These are phyloP conservation scores for Petunia axillaris DNA, from an alignment of 257 asterid species.

Conservation along the genomic window DNA sequence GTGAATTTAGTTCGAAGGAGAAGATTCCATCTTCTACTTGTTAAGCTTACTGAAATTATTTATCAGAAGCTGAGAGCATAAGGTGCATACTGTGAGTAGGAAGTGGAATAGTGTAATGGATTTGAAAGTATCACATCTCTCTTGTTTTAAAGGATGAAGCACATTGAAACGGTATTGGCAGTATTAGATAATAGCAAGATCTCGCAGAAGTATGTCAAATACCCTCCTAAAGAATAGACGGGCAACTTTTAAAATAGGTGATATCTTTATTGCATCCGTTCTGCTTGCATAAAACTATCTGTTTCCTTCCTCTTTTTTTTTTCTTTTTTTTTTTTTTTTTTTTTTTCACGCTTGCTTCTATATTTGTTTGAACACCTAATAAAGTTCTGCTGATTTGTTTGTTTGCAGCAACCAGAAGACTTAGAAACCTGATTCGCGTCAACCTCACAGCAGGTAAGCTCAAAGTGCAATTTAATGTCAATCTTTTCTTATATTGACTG, in stretches of 20 bases:
- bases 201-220: not conserved
- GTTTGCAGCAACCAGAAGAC: conserved; percentile 55
- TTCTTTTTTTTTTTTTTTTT: not conserved
- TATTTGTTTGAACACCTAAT: conserved; percentile 16
- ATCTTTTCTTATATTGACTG: not conserved
- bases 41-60: not conserved
- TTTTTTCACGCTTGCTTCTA: not conserved
- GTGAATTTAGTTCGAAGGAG: not conserved
- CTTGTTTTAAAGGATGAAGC: not conserved
- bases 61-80: conserved; percentile 2
- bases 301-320: not conserved
- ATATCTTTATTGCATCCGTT: not conserved
- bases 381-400: conserved; percentile 18
- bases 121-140: not conserved
- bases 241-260: not conserved
- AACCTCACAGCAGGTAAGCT: conserved; percentile 48
- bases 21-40: not conserved
- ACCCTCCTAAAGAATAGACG: not conserved
- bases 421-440: conserved; percentile 34
- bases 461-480: not conserved
- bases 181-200: not conserved
- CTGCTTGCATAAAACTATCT: not conserved
- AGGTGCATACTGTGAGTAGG: not conserved
- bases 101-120: not conserved
- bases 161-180: not conserved